Evolutionary conservation across 1,284 basidiomycete species (phyloP), one percentile per base, ranked within the genome.

Genomic region (Cryptococcus amylolentus): DNA sequence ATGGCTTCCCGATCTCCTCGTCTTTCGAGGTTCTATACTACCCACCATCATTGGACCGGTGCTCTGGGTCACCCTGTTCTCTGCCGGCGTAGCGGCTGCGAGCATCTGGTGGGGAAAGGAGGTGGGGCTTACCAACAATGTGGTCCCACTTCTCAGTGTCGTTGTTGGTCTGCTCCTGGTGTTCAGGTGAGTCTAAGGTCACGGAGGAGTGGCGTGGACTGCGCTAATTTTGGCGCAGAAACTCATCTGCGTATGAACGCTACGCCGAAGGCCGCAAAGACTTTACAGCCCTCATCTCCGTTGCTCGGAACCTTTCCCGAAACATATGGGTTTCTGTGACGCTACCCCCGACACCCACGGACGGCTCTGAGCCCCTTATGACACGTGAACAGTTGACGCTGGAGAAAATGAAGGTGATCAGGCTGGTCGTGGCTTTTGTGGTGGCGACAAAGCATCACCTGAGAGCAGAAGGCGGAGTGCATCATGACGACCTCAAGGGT

Each of bases 1-100:
- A 38, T 94, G 91, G 88, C 78, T 93, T 23, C 88, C 88, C 10
- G 91, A 94, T 74, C 88, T 92, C 28, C 80, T 92, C 46, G 84
- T 89, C 28, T 62, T 91, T 63, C 85, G 69, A 27, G 65, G 66
- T 27, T 65, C 71, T 71, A 56, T 90, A 63, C 72, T 87, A 51
- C 88, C 89, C 2, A 69, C 70, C 20, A 71, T 80, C 42, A 42
- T 77, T 9, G 71, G 73, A 1, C 90, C 90, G 18, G 89, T 95
- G 14, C 69, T 90, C 31, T 90, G 87, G 5, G 85, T 93, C 44
- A 91, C 90, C 0, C 56, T 89, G 13, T 91, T 88, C 64, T 84
- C 91, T 2, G 69, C 69, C 1, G 61, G 63, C 20, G 73, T 78
- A 16, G 76, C 76, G n/a, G 60, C 61, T 28, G 70, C 69, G 13